These are phyloP conservation scores for Yamagishiella unicocca DNA, from an alignment of 139 green algal species.

Conservation along the genomic window DNA sequence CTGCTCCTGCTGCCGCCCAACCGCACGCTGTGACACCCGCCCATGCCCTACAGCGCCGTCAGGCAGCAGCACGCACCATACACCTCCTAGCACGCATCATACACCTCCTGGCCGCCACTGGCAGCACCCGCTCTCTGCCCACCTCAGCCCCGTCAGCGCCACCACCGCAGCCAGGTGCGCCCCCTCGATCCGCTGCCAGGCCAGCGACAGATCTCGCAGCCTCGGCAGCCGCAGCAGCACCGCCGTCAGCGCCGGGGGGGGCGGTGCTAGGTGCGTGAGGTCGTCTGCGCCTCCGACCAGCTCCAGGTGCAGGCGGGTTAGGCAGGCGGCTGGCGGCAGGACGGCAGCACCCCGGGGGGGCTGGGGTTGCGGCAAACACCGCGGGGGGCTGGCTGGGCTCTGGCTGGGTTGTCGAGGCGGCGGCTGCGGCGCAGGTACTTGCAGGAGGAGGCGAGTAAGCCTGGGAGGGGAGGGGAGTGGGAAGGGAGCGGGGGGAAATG, in stretches of 20 bases:
- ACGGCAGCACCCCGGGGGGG: neutral
- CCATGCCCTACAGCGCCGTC: no score
- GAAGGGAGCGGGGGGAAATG: no score
- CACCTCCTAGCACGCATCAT: no score
- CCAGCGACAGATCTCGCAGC: slow-evolving; percentile 20
- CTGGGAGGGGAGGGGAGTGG: no score
- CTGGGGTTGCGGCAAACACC: no score
- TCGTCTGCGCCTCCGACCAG: neutral
- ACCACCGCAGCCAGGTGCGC: slow-evolving; percentile 13
- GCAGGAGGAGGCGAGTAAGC: no score
- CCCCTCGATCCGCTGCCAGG: neutral
- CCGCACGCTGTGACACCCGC: no score
- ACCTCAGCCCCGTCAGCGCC: slow-evolving; percentile 14
- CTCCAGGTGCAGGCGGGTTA: neutral
- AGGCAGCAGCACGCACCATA: no score
- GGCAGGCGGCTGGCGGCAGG: neutral
- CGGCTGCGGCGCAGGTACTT: no score
- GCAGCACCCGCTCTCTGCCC: neutral
- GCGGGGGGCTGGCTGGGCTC: no score
- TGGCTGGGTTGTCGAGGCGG: no score
- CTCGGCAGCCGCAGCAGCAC: neutral
- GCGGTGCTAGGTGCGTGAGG: neutral
- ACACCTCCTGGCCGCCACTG: neutral
- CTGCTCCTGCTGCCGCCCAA: no score
- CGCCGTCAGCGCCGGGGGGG: neutral